Percentiles rank a stretch among this genome's conserved stretches.
These are phyloP conservation scores for Linderniella brevidens DNA, from an alignment of 257 asterid species.

Conservation along the genomic window DNA sequence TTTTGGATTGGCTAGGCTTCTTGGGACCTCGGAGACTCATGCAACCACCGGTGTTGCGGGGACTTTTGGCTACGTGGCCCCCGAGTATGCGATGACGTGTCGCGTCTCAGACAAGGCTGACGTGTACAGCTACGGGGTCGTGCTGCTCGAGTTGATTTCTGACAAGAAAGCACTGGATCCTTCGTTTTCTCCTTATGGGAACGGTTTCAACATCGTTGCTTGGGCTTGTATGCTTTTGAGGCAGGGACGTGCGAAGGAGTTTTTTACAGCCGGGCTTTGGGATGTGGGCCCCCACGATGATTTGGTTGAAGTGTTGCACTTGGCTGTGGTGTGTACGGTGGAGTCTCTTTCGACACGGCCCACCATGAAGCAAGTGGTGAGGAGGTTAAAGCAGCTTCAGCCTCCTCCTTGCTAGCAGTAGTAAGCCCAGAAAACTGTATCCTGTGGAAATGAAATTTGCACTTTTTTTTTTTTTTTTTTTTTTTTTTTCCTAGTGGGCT, in stretches of 20 bases:
- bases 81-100: slow-evolving; percentile 87
- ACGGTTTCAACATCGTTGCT: slow-evolving; percentile 74
- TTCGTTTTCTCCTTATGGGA: slow-evolving; percentile 62
- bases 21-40: slow-evolving; percentile 79
- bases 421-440: no score
- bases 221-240: slow-evolving; percentile 88
- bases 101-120: slow-evolving; percentile 94
- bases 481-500: no score
- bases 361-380: slow-evolving; percentile 82
- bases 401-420: slow-evolving; percentile 54
- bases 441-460: no score
- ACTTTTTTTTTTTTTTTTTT: no score
- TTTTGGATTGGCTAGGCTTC: slow-evolving; percentile 71
- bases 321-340: slow-evolving; percentile 79
- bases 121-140: slow-evolving; percentile 86
- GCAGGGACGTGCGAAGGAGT: slow-evolving; percentile 79
- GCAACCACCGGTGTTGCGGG: slow-evolving; percentile 93
- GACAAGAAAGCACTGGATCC: slow-evolving; percentile 85
- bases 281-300: slow-evolving; percentile 90
- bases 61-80: slow-evolving; percentile 87
- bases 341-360: slow-evolving; percentile 71
- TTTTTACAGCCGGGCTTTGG: slow-evolving; percentile 72
- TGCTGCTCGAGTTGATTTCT: slow-evolving; percentile 76
- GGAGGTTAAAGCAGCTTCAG: slow-evolving; percentile 79
- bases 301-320: slow-evolving; percentile 60